Evolutionary conservation across 805 yeast genomes (phyloP), one percentile per base, ranked within the genome.

Genomic region (Wickerhamiella azymoides): DNA sequence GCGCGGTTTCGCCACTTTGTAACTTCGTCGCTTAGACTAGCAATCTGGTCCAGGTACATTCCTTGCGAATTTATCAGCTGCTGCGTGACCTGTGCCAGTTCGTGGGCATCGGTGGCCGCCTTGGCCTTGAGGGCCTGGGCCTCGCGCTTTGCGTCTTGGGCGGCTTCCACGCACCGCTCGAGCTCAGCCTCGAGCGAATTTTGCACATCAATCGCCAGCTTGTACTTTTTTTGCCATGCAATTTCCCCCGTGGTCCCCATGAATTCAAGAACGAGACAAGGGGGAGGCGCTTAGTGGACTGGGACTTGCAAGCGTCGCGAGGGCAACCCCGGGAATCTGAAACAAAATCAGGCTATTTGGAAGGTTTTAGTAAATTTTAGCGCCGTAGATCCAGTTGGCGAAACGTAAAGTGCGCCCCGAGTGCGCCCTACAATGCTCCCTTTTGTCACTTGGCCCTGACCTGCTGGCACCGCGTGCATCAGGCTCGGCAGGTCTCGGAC

Each of bases 51-150:
- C 45, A 47, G 47, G 50, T 50, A 58, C 54, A 43, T 49, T 28
- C 52, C 51, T 53, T 48, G 61, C 44, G 57, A 54, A 51, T 50
- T 50, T 52, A 60, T 54, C 41, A 54, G 50, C 36, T 56, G 57
- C 45, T 53, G 56, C 10, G 57, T 54, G 21, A 52, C 52, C 47
- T 59, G 56, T 1, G 62, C 57, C 17, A 58, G 40, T 25, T 51
- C 55, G 17, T 50, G 36, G 38, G 61, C 64, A n/a, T 21, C 14
- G 18, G 13, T 19, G 3, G 27, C 35, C 13, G 24, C 13, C 27
- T 26, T 25, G 24, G 17, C 18, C 28, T 27, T 35, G 32, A 36
- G 24, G 18, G 21, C 33, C 14, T 21, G 35, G 19, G 47, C 50
- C 44, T 49, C 51, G 21, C 49, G 56, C 35, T 49, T 52, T 18